phyloP scores from a whole-genome alignment of 2,329 filamentous ascomycete species.

The Bipolaris cookei region DNA sequence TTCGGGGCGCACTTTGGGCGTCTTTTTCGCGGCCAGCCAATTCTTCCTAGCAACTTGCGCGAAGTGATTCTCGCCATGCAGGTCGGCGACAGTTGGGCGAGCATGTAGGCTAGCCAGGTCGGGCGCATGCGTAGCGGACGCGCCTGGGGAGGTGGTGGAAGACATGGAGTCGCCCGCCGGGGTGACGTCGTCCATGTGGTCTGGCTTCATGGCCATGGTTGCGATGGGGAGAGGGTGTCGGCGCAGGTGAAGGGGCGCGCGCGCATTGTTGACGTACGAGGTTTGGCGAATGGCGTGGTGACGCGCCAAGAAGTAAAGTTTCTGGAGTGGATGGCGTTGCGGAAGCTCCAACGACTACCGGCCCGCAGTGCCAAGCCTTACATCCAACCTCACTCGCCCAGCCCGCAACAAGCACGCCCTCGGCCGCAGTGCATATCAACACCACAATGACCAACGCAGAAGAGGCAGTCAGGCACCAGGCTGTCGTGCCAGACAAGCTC shows the following conservation, averaged over 20 bases:
- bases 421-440: conserved; percentile 24
- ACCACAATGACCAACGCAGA: conserved; percentile 40
- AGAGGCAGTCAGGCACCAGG: conserved; percentile 43
- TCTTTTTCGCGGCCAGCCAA: conserved; percentile 75
- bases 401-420: conserved; percentile 13
- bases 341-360: conserved; percentile 12
- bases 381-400: conserved; percentile 15
- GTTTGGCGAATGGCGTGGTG: conserved; percentile 17
- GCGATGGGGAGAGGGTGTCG: conserved; percentile 11
- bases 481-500: conserved; percentile 75
- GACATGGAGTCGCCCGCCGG: conserved; percentile 18
- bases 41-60: conserved; percentile 78
- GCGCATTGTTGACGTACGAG: conserved; percentile 38
- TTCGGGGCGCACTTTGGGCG: conserved; percentile 75
- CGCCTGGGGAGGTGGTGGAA: conserved; percentile 24
- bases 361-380: conserved; percentile 6
- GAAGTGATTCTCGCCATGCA: conserved; percentile 71
- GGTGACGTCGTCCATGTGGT: conserved; percentile 37
- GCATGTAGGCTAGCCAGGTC: conserved; percentile 41
- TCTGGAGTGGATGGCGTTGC: conserved; percentile 22
- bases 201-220: conserved; percentile 15
- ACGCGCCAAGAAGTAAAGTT: conserved; percentile 44
- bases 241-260: conserved; percentile 25
- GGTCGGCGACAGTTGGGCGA: conserved; percentile 70
- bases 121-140: conserved; percentile 30